Base-by-base conservation (phyloP, 129 eudicot genomes). In the Gnaphalium uliginosum region DNA sequence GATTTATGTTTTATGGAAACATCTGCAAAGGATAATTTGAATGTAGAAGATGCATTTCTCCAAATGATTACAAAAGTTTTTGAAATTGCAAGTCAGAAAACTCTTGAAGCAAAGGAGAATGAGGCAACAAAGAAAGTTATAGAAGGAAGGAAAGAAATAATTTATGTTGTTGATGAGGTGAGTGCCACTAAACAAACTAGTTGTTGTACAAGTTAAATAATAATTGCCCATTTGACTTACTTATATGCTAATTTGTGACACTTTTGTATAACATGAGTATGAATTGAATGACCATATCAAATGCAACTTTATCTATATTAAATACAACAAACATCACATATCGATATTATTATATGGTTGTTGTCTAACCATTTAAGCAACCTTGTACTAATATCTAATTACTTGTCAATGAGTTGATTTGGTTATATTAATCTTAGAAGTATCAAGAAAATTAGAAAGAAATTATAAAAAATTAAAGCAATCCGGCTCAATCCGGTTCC, bases 41-140 rank as follows among this genome's bases (percentile, higher is more conserved):
- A 91, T 70, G 91, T 91, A 17, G 97, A 91, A 71, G 97, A 91
- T 33, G 97, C 92, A 46, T 91, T 91, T 84, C 76, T 86, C 0
- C 75, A 91, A 56, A 91, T 91, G 97, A 86, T 91, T 74, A 84
- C 81, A 10, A 91, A 77, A 71, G 85, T 91, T 2, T 83, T 82
- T 58, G 88, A 86, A 7, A 75, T 91, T 68, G 78, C 81, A 46
- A 86, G 87, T 80, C 85, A 88, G 33, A 91, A 86, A 65, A 82
- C 78, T 76, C 68, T 91, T 43, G 88, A 88, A 68, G 83, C 78
- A 0, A 88, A 85, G 74, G 35, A 33, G 68, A 84, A 76, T 57
- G 84, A 82, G 11, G 53, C 51, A 2, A 67, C 71, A 51, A 72
- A 48, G 26, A 59, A 74, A 35, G 61, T 75, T 30, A 69, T 87